phyloP scores from a whole-genome alignment of 208 protist species.

The Herpetomonas tarakana region DNA sequence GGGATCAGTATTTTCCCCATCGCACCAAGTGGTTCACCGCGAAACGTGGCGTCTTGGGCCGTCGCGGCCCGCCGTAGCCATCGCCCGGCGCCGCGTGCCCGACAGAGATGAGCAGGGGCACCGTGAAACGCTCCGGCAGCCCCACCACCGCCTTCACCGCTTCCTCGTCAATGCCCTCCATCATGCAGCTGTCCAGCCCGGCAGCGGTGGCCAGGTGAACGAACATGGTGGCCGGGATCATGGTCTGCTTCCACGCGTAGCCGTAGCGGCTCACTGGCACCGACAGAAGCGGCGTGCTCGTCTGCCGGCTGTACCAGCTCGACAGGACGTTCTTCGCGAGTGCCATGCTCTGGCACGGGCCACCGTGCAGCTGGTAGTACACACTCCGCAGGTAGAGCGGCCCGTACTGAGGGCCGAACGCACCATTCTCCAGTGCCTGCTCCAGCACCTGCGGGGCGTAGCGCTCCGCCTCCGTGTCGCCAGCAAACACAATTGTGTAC shows the following conservation, averaged over 20 bases:
- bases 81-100: conserved; percentile 38
- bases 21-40: conserved; percentile 39
- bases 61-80: conserved; percentile 10
- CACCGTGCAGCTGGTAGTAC: conserved; percentile 71
- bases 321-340: conserved; percentile 49
- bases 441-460: conserved; percentile 65
- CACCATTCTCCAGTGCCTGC: conserved; percentile 36
- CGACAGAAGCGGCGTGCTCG: conserved; percentile 55
- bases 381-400: conserved; percentile 52
- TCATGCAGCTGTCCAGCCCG: conserved; percentile 60
- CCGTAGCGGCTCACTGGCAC: conserved; percentile 58
- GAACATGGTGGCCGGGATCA: conserved; percentile 83
- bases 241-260: conserved; percentile 88
- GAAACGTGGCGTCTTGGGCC: conserved; percentile 48
- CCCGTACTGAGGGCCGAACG: conserved; percentile 41
- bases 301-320: conserved; percentile 45
- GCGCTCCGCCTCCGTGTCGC: conserved; percentile 57
- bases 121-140: conserved; percentile 67
- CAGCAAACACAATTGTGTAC: conserved; percentile 70
- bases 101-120: conserved; percentile 76
- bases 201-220: conserved; percentile 57
- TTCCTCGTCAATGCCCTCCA: conserved; percentile 88
- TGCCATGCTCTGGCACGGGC: conserved; percentile 48
- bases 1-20: conserved; percentile 60
- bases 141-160: conserved; percentile 59